Conservation (phyloP, 2,329 filamentous ascomycete species). For the Alternaria metachromatica region DNA sequence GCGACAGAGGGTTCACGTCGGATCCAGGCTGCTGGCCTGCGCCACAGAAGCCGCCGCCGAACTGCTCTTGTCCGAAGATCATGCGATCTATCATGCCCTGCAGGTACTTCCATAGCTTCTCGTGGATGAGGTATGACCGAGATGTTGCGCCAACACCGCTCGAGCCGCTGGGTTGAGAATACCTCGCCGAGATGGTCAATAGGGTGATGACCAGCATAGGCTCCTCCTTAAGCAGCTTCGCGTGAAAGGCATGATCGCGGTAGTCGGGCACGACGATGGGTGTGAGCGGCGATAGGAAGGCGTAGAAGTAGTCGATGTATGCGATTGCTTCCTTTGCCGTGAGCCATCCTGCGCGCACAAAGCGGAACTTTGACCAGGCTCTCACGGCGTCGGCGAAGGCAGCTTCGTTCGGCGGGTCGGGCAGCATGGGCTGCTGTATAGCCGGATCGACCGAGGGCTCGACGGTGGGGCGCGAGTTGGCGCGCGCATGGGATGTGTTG, state of each 20-base stretch:
- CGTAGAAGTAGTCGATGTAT: conserved; percentile 96
- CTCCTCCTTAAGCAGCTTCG: conserved; percentile 83
- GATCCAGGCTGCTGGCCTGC: conserved; percentile 71
- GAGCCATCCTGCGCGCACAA: conserved; percentile 97
- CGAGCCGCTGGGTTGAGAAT: conserved; percentile 79
- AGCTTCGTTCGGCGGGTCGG: conserved; percentile 43
- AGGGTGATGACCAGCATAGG: conserved; percentile 92
- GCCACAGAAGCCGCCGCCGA: conserved; percentile 84
- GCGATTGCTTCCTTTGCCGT: conserved; percentile 90
- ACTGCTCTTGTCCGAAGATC: conserved; percentile 95
- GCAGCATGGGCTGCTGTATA: conserved; percentile 34
- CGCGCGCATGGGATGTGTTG: conserved; percentile 30
- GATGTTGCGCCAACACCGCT: conserved; percentile 71
- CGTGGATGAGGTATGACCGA: conserved; percentile 88
- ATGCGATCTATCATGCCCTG: conserved; percentile 94
- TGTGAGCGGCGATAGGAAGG: conserved; percentile 87
- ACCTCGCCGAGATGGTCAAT: conserved; percentile 87
- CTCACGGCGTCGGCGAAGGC: conserved; percentile 70
- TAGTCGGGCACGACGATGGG: conserved; percentile 94
- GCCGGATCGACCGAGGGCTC: conserved; percentile 43
- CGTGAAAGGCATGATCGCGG: conserved; percentile 78
- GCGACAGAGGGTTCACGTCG: conserved; percentile 65
- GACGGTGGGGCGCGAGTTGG: conserved; percentile 28
- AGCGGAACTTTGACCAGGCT: conserved; percentile 91
- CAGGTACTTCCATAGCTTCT: conserved; percentile 93